Percentiles rank a stretch among this genome's conserved stretches.
Conservation (phyloP, 2,329 filamentous ascomycete genomes). For the Penicillium sp. region DNA sequence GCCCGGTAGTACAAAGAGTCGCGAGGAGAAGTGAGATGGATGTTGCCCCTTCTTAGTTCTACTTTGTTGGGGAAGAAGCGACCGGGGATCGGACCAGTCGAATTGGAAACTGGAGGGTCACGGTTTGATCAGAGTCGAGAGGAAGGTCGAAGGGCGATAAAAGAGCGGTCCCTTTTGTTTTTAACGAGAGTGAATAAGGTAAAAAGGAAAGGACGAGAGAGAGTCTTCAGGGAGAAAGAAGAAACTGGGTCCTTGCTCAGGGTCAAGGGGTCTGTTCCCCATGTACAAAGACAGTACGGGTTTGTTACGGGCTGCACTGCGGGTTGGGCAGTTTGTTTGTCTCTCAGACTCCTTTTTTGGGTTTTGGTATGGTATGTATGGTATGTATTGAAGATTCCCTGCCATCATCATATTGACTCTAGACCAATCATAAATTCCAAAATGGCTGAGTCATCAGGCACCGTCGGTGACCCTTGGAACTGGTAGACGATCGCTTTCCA, state of each 20-base stretch:
- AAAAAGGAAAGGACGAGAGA: constrained; percentile 5
- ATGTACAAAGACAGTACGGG: background rate
- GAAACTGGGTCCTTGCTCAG: constrained; percentile 12
- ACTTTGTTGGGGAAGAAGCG: constrained; percentile 3
- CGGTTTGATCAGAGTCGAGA: constrained; percentile 3
- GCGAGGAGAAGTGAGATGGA: constrained; percentile 1
- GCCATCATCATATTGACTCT: background rate
- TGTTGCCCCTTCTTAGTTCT: constrained; percentile 1
- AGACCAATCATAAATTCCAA: constrained; percentile 1
- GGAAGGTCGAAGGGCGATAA: constrained; percentile 1
- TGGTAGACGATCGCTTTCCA: constrained; percentile 15
- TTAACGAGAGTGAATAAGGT: constrained; percentile 13
- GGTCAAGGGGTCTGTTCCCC: constrained; percentile 19
- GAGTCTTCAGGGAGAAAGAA: constrained; percentile 15
- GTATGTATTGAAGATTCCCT: background rate
- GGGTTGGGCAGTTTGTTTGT: background rate
- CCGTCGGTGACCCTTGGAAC: constrained; percentile 2
- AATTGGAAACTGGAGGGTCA: background rate
- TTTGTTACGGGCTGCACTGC: background rate
- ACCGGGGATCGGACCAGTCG: background rate
- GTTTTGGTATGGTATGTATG: background rate
- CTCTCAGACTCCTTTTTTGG: background rate
- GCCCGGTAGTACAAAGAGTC: background rate
- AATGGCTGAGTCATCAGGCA: constrained; percentile 21
- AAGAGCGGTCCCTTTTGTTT: background rate